Percentiles rank a stretch among this genome's conserved stretches.
phyloP scores from a whole-genome alignment of 306 rosid species.

The Mucuna pruriens region DNA sequence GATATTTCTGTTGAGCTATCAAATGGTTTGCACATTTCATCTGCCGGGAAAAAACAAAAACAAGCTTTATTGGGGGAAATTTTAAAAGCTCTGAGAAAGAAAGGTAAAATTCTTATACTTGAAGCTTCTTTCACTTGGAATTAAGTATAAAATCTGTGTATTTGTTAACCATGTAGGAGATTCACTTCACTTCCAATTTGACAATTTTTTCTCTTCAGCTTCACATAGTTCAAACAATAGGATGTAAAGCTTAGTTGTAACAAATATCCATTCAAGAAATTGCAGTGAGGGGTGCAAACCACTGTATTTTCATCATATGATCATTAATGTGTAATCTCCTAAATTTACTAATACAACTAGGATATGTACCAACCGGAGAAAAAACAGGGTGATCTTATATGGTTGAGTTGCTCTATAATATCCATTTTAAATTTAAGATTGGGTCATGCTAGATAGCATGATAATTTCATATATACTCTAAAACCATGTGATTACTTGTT shows the following conservation, averaged over 20 bases:
- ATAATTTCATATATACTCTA: slow-evolving; percentile 19
- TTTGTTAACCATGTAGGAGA: slow-evolving; percentile 22
- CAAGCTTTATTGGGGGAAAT: slow-evolving; percentile 57
- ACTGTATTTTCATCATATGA: slow-evolving; percentile 13
- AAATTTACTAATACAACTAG: not conserved
- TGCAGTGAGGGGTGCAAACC: slow-evolving; percentile 1
- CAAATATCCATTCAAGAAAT: not conserved
- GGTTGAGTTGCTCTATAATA: slow-evolving; percentile 3
- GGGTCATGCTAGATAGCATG: slow-evolving; percentile 12
- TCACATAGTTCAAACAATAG: not conserved
- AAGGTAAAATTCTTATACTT: slow-evolving; percentile 56
- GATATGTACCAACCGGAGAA: not conserved
- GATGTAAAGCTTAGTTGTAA: not conserved
- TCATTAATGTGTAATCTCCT: not conserved
- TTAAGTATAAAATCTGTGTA: slow-evolving; percentile 5
- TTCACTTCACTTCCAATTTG: slow-evolving; percentile 18
- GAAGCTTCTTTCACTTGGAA: slow-evolving; percentile 24
- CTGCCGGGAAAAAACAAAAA: slow-evolving; percentile 67
- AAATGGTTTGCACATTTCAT: slow-evolving; percentile 65
- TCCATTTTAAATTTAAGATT: slow-evolving; percentile 19
- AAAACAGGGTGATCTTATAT: slow-evolving; percentile 21
- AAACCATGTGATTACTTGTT: slow-evolving; percentile 23
- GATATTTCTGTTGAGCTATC: slow-evolving; percentile 79
- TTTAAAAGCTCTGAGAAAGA: slow-evolving; percentile 57
- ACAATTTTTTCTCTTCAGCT: not conserved